Evolutionary conservation across 345 rosid genomes (phyloP), one percentile per base, ranked within the genome.

Genomic region (Syzygium aromaticum): DNA sequence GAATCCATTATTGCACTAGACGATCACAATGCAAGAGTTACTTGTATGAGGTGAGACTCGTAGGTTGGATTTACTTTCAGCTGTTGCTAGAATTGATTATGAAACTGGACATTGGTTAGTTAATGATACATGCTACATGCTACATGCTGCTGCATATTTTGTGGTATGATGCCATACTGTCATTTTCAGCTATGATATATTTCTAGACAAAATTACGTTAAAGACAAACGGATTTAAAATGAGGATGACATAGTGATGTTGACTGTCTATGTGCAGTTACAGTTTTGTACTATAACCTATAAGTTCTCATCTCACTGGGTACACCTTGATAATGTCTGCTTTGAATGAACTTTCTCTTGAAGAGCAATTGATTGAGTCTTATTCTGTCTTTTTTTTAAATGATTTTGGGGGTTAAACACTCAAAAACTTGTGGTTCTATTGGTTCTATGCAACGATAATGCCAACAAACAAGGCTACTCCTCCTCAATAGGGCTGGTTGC

Each of bases 1-100:
- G 90, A 86, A 56, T 86, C 92, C 40, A 17, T 51, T 53, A 28
- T 67, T 51, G 43, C 59, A 12, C 86, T 88, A 6, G 53, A 63
- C 56, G 95, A 89, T 89, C 98, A 95, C 87, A 93, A 90, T 28
- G 95, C 96, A 11, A 93, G 95, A 90, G 91, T 95, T 85, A 93
- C 96, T 87, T 93, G 93, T 87, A 95, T 94, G 94, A 93, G 98
- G 96, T 94, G 73, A 90, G 57, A 56, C 27, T 84, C 27, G 11
- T 86, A 63, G 52, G 14, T 61, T 43, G 52, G 33, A 49, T 38
- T 86, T 86, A 40, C 33, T 54, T 86, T 40, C 28, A 22, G 54
- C 3, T 73, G 80, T 17, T 73, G 49, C 80, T 40, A 0, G 46
- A 73, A 23, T 33, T 33, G 46, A 67, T 67, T 40, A 17, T 67